phyloP scores from a whole-genome alignment of 2,329 filamentous ascomycete species.

The Arthrobotrys entomopaga region DNA sequence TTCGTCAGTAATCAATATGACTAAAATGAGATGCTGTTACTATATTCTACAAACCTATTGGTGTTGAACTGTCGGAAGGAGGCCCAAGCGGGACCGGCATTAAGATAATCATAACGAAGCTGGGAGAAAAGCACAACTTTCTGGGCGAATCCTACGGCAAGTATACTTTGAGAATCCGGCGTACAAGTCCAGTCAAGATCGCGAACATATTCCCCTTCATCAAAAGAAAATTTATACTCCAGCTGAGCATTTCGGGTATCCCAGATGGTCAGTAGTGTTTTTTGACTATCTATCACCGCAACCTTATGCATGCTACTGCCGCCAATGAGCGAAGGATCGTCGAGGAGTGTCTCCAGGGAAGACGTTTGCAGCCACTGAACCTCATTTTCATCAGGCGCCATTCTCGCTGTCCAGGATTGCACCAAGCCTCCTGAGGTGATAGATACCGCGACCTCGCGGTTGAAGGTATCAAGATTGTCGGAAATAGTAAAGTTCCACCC shows the following conservation, averaged over 20 bases:
- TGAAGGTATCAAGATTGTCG: conserved; percentile 85
- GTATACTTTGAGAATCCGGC: conserved; percentile 84
- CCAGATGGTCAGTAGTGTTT: conserved; percentile 87
- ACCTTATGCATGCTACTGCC: conserved; percentile 88
- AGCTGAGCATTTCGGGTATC: conserved; percentile 82
- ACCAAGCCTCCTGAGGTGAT: conserved; percentile 80
- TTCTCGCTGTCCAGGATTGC: conserved; percentile 84
- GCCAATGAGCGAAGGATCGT: conserved; percentile 78
- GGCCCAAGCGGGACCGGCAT: conserved; percentile 88
- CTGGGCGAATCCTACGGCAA: conserved; percentile 92
- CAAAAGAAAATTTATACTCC: conserved; percentile 75
- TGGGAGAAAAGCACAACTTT: conserved; percentile 84
- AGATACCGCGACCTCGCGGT: conserved; percentile 84
- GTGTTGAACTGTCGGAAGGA: conserved; percentile 84
- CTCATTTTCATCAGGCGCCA: conserved; percentile 66
- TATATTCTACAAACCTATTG: conserved; percentile 65
- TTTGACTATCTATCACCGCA: conserved; percentile 78
- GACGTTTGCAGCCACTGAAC: conserved; percentile 85
- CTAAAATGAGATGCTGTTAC: not conserved
- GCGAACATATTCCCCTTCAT: conserved; percentile 77
- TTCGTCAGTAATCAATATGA: conserved; percentile 5
- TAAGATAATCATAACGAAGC: conserved; percentile 90
- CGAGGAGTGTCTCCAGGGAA: conserved; percentile 79
- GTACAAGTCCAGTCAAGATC: conserved; percentile 96
- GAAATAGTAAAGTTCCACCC: conserved; percentile 76